phyloP scores from a whole-genome alignment of 2,329 filamentous ascomycete species.

The Aureobasidium sp. region DNA sequence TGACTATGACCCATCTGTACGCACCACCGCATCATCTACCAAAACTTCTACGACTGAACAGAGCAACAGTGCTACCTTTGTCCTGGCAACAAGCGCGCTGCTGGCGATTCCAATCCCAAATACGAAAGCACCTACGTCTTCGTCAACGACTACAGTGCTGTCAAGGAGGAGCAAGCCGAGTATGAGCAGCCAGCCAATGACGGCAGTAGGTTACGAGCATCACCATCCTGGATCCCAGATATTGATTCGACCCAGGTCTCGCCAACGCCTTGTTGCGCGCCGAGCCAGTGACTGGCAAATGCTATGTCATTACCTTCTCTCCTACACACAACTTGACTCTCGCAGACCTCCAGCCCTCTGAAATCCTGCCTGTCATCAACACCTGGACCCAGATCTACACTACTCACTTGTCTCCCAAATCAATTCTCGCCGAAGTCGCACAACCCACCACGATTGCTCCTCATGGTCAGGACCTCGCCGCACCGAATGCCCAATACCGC shows the following conservation, averaged over 20 bases:
- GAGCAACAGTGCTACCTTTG: constrained; percentile 75
- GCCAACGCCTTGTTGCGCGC: constrained; percentile 71
- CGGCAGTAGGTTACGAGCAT: constrained; percentile 32
- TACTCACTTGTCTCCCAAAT: constrained; percentile 64
- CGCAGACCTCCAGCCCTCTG: constrained; percentile 68
- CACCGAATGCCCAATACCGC: constrained; percentile 67
- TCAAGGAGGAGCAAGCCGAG: constrained; percentile 83
- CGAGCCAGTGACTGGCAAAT: constrained; percentile 84
- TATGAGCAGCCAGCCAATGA: constrained; percentile 51
- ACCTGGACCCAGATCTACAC: constrained; percentile 91
- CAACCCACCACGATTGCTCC: constrained; percentile 38
- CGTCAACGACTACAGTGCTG: constrained; percentile 94
- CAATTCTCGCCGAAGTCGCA: constrained; percentile 48
- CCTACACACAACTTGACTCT: constrained; percentile 84
- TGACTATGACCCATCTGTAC: constrained; percentile 61
- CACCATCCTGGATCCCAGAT: background rate
- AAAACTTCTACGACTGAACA: background rate
- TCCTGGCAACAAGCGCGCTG: constrained; percentile 79
- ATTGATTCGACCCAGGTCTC: constrained; percentile 44
- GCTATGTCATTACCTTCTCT: constrained; percentile 94
- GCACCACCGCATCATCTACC: constrained; percentile 11
- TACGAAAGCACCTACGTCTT: constrained; percentile 88
- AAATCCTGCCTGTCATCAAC: constrained; percentile 76
- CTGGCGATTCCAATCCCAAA: constrained; percentile 76
- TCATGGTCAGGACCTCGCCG: constrained; percentile 32